Base-by-base conservation (phyloP, 495 filamentous ascomycete genomes). In the Cairneyella variabilis region DNA sequence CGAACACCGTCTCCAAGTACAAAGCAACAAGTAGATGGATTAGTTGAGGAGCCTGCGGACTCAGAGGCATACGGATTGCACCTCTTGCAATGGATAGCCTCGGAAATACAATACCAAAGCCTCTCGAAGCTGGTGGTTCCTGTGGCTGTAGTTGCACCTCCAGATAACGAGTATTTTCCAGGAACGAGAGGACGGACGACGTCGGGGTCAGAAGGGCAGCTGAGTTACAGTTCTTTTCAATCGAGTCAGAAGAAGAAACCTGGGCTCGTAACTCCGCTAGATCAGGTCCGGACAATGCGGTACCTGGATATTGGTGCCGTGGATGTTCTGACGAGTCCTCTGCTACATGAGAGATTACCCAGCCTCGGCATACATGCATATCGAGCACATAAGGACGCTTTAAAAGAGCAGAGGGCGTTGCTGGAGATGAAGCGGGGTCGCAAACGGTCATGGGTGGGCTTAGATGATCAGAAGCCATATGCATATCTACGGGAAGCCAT, bases 391-490 rank as follows among this genome's bases (percentile, higher is more conserved):
- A 88, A 83, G 63, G 78, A 88, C 51, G 80, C 85, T 18, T 76
- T 78, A 22, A 79, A 77, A 61, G 84, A 89, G 46, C 82, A 88
- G 64, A 79, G 83, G 22, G 76, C 80, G 3, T 78, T 88, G 45
- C 57, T 89, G 12, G 81, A 85, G 20, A 68, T 77, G 46, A 88
- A 81, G 59, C 80, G 83, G 56, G 77, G 79, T 18, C 78, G 91
- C 47, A 95, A 93, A 67, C 82, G 89, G 45, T 96, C 91, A 2
- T 96, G 90, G 91, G 89, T 97, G 36, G 90, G 90, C 23, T 79
- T 92, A n/a, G 78, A 87, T 58, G 84, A 91, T 63, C 79, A 86
- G 62, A 89, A 91, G 63, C 87, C 86, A n/a, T 95, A 89, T 72
- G 83, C 86, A 21, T 96, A 95, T 69, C 73, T 96, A 54, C 76